Base-by-base conservation (phyloP, 257 asterid species). In the Fraxinus cuspidata region DNA sequence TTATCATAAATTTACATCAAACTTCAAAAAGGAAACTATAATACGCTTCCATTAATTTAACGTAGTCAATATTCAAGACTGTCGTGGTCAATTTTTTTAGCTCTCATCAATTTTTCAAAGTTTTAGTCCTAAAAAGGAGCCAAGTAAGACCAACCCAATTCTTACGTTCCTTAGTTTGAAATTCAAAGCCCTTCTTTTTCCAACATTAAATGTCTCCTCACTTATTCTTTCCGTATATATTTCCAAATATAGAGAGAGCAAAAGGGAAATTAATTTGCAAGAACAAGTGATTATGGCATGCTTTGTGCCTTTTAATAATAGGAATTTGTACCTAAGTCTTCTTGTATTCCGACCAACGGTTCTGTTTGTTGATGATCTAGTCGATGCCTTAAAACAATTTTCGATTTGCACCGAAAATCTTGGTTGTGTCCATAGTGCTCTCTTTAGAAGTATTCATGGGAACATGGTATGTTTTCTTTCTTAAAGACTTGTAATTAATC, bases 381-480 rank as follows among this genome's bases (percentile, higher is more conserved):
- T 90, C 5, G 84, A 82, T 1, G 71, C 81, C 72, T 72, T 92
- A 23, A 88, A 86, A 77, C 83, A 85, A n/a, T 84, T 88, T 66
- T 87, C 89, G 44, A 58, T 73, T 1, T 83, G 75, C 86, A 85
- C 96, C n/a, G 74, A 80, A 9, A 83, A 29, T 69, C 92, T 87
- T 76, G 97, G 97, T 34, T 90, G 94, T 84, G 86, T 90, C 72
- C 89, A 88, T 23, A 85, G 85, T 71, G 87, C 97, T 28, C 53
- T 92, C 11, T 81, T 92, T 77, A 87, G 28, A 79, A 90, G 97
- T 70, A 92, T 92, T 70, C 96, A 90, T 87, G 97, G 97, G 8
- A 90, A 78, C 86, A 80, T 90, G 92, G 97, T 91, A 77, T 73
- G 40, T 16, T 53, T 28, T 60, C 23, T 4, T 70, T 27, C 6